Base-by-base conservation (phyloP, 176 grass and related monocot species). In the Elymus sibiricus region DNA sequence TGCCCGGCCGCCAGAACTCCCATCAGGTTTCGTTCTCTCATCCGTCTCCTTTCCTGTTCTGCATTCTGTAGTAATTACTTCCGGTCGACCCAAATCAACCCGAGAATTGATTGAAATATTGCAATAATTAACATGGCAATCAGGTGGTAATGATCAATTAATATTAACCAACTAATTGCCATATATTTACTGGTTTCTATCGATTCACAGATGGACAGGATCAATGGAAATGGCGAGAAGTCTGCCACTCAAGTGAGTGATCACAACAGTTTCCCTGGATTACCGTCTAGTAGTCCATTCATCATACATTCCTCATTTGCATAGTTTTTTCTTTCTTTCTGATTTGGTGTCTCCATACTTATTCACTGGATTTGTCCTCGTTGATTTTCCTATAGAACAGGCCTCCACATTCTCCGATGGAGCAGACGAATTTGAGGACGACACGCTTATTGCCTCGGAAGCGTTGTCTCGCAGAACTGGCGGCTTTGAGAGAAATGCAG, bases 341-440 rank as follows among this genome's bases (percentile, higher is more conserved):
- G 29, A 49, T 31, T 19, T 64, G 14, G 82, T 60, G 29, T 56
- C 28, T 31, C 78, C 76, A 53, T 76, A 86, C 56, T 84, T 81
- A 76, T 76, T 89, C 79, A 89, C 71, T 47, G 29, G n/a, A 63
- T 89, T 85, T 77, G 32, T 13, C 27, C 40, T 75, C 47, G 19
- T 25, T 44, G 25, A 21, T 88, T 89, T 76, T 43, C 69, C 25
- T 69, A 84, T 88, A 84, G 83, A 80, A 25, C 86, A 95, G 90
- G 38, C 59, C 37, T 44, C 21, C 53, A 63, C 64, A 64, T 65
- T 77, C 4, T 22, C 80, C 70, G 71, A 76, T 46, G 77, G 64
- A 88, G 29, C 75, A 66, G 88, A 85, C 17, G 88, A 82, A 39
- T 90, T 79, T 4, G 83, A 92, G 59, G 90, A 89, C 35, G 86